These are phyloP conservation scores for Ceratobasidium papillatum DNA, from an alignment of 1,284 basidiomycete species.

Conservation along the genomic window DNA sequence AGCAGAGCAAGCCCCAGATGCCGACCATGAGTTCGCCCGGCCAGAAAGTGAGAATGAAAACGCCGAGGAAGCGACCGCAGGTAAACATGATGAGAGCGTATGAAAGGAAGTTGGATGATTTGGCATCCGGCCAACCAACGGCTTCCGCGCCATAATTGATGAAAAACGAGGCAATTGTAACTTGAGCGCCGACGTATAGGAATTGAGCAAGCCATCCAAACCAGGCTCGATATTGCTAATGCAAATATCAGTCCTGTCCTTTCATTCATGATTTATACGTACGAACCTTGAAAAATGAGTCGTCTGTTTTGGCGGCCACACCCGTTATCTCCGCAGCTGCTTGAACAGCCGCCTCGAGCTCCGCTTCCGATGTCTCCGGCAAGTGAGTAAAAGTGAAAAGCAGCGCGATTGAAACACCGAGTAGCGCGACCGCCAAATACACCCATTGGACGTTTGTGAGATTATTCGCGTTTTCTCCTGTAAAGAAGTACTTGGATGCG, in stretches of 20 bases:
- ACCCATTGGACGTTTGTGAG: slow-evolving; percentile 59
- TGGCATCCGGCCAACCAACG: slow-evolving; percentile 49
- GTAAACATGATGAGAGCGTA: slow-evolving; percentile 52
- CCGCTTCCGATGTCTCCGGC: slow-evolving; percentile 57
- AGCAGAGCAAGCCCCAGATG: slow-evolving; percentile 51
- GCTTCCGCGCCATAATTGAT: slow-evolving; percentile 56
- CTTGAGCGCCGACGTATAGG: slow-evolving; percentile 56
- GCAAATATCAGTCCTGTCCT: neutral
- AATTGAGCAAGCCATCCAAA: slow-evolving; percentile 56
- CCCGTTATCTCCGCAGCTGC: slow-evolving; percentile 47
- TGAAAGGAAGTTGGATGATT: slow-evolving; percentile 55
- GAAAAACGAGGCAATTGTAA: slow-evolving; percentile 59
- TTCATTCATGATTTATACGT: neutral
- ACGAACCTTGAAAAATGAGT: slow-evolving; percentile 54
- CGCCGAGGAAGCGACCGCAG: slow-evolving; percentile 51
- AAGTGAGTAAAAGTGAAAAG: slow-evolving; percentile 57
- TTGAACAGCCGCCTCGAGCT: slow-evolving; percentile 51
- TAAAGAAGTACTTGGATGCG: slow-evolving; percentile 65
- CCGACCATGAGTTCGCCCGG: slow-evolving; percentile 54
- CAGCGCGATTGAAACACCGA: slow-evolving; percentile 51
- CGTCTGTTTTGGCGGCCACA: slow-evolving; percentile 47
- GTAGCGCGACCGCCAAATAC: slow-evolving; percentile 58
- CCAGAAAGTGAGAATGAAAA: slow-evolving; percentile 54
- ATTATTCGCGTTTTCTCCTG: slow-evolving; percentile 51
- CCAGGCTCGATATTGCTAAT: slow-evolving; percentile 32